phyloP scores from a whole-genome alignment of 2,329 filamentous ascomycete genomes.

The Apiospora sp. region DNA sequence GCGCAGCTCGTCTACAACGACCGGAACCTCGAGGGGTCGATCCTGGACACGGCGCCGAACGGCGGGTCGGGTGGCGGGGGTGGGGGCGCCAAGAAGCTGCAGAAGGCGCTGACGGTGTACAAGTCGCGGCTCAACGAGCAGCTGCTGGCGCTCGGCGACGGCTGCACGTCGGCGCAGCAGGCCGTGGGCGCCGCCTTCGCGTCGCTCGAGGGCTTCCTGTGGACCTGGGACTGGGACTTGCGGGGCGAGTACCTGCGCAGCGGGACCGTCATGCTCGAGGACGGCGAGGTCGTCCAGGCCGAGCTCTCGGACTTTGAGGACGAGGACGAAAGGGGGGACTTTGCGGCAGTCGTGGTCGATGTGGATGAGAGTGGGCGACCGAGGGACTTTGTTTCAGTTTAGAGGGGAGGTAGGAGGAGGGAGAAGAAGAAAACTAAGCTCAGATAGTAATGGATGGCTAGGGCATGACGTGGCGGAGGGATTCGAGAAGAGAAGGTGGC shows the following conservation, averaged over 20 bases:
- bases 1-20: conserved; percentile 64
- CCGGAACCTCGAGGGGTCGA: conserved; percentile 55
- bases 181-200: conserved; percentile 58
- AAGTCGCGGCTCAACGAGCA: conserved; percentile 60
- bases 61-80: conserved; percentile 26
- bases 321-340: conserved; percentile 63
- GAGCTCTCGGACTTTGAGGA: conserved; percentile 59
- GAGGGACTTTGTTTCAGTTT: conserved; percentile 55
- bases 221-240: conserved; percentile 63
- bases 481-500: background rate
- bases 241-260: conserved; percentile 56
- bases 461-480: background rate
- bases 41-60: conserved; percentile 47
- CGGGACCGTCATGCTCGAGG: conserved; percentile 59
- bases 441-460: background rate
- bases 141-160: conserved; percentile 46
- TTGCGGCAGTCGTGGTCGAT: conserved; percentile 60
- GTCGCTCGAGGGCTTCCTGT: conserved; percentile 56
- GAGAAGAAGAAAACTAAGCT: background rate
- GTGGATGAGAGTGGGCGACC: conserved; percentile 61
- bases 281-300: conserved; percentile 58
- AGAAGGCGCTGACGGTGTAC: conserved; percentile 58
- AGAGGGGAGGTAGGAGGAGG: background rate
- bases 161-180: conserved; percentile 49
- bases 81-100: conserved; percentile 44